Percentiles rank a stretch among this genome's conserved stretches.
Evolutionary conservation across 768 basidiomycete species (phyloP).

Genomic region (Rhodotorula kratochvilovae): DNA sequence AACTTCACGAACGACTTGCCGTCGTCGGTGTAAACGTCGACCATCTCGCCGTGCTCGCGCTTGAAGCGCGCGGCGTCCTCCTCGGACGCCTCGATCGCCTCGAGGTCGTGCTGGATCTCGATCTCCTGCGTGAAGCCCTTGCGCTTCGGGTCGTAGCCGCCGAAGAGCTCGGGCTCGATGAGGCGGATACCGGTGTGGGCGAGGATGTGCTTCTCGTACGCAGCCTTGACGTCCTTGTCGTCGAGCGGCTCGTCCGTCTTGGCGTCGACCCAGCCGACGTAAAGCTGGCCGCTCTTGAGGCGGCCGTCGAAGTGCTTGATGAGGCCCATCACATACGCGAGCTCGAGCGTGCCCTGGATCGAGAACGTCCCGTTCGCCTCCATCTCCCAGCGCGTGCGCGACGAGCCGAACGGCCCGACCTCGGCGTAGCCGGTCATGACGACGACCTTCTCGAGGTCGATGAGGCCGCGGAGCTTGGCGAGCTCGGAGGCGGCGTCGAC

Average conservation of each 20-base stretch:
- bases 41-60: constrained; percentile 91
- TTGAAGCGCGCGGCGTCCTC: constrained; percentile 93
- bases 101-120: constrained; percentile 91
- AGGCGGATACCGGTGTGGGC: constrained; percentile 85
- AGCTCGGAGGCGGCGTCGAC: constrained; percentile 61
- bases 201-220: constrained; percentile 91
- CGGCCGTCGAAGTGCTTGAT: constrained; percentile 99
- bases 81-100: constrained; percentile 87
- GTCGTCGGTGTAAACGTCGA: constrained; percentile 86
- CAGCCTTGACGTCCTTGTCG: constrained; percentile 90
- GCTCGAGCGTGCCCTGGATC: constrained; percentile 96
- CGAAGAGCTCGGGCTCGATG: constrained; percentile 96
- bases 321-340: constrained; percentile 99
- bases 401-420: constrained; percentile 96
- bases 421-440: constrained; percentile 97
- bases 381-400: constrained; percentile 99
- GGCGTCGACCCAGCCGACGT: constrained; percentile 97
- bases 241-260: constrained; percentile 91
- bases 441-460: constrained; percentile 92
- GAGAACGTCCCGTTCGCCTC: constrained; percentile 95
- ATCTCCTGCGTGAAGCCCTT: constrained; percentile 97
- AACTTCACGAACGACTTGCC: constrained; percentile 98
- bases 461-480: constrained; percentile 71
- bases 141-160: constrained; percentile 94
- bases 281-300: constrained; percentile 80